Evolutionary conservation across 2,329 filamentous ascomycete genomes (phyloP).

Genomic region (Lecanoromycetidae sp.): DNA sequence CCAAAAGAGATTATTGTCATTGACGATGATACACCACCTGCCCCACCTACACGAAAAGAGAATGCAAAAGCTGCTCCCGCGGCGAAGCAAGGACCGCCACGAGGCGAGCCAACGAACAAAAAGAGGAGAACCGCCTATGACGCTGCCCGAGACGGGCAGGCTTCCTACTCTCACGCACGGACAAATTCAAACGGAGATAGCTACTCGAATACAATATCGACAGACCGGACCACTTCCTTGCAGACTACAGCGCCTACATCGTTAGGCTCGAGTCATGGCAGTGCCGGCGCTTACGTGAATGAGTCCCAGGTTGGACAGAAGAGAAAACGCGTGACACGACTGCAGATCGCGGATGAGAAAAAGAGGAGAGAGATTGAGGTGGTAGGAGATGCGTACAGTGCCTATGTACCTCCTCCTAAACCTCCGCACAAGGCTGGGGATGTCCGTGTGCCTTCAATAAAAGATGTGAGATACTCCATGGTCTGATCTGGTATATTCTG

Average conservation of each 20-base stretch:
- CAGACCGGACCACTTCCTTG: conserved; percentile 69
- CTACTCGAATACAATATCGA: conserved; percentile 62
- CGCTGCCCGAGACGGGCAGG: conserved; percentile 56
- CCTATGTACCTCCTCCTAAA: conserved; percentile 75
- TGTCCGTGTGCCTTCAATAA: conserved; percentile 49
- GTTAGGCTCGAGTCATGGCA: conserved; percentile 48
- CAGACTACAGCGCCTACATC: conserved; percentile 87
- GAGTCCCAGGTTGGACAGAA: conserved; percentile 66
- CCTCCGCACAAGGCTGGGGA: conserved; percentile 84
- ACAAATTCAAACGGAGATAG: conserved; percentile 57
- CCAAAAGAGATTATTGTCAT: conserved; percentile 81
- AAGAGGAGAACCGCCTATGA: conserved; percentile 65
- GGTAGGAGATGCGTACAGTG: conserved; percentile 57
- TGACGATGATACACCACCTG: conserved; percentile 53
- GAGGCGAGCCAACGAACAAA: conserved; percentile 41
- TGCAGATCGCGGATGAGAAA: conserved; percentile 69
- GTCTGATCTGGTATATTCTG: neutral
- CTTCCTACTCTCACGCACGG: conserved; percentile 61
- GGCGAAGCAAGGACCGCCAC: conserved; percentile 28
- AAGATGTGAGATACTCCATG: conserved; percentile 39
- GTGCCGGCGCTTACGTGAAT: conserved; percentile 46
- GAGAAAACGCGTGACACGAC: conserved; percentile 69
- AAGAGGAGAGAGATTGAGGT: conserved; percentile 64
- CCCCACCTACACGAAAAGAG: conserved; percentile 23
- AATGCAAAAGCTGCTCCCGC: conserved; percentile 14